Conservation (phyloP, 306 rosid species). For the Cajanus cajan region DNA sequence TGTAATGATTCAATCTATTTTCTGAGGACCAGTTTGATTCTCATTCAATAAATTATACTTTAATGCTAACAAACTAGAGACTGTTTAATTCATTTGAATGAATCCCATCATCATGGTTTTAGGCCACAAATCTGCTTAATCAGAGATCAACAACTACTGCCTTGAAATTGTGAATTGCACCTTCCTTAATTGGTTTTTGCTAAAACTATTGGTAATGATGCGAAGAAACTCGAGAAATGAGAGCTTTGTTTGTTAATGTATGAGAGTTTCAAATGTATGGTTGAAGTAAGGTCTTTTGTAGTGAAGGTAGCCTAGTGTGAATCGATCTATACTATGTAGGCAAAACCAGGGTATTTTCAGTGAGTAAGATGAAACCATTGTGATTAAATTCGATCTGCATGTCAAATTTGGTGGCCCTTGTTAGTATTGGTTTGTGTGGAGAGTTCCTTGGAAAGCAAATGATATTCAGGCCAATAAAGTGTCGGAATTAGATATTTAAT, state of each 20-base stretch:
- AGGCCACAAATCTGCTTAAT: neutral
- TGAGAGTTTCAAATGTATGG: neutral
- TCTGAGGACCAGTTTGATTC: constrained; percentile 17
- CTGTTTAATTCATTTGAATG: neutral
- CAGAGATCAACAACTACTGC: neutral
- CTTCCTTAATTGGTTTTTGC: neutral
- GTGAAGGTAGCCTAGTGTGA: neutral
- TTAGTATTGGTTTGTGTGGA: neutral
- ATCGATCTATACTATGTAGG: neutral
- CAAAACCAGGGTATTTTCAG: neutral
- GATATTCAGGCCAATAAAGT: neutral
- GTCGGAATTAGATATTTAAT: constrained; percentile 5
- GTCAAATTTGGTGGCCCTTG: neutral
- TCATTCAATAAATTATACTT: neutral
- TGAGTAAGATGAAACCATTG: neutral
- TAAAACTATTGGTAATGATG: neutral
- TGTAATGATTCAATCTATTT: neutral
- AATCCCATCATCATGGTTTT: constrained; percentile 10
- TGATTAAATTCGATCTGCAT: neutral
- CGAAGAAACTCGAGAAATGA: neutral
- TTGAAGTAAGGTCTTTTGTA: constrained; percentile 6
- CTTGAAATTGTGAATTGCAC: constrained; percentile 16
- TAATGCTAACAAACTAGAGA: neutral
- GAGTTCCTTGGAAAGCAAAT: neutral
- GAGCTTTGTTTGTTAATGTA: constrained; percentile 14